Percentiles rank a stretch among this genome's conserved stretches.
phyloP scores from a whole-genome alignment of 352 stramenopile genomes.

The Phytophthora sp. region DNA sequence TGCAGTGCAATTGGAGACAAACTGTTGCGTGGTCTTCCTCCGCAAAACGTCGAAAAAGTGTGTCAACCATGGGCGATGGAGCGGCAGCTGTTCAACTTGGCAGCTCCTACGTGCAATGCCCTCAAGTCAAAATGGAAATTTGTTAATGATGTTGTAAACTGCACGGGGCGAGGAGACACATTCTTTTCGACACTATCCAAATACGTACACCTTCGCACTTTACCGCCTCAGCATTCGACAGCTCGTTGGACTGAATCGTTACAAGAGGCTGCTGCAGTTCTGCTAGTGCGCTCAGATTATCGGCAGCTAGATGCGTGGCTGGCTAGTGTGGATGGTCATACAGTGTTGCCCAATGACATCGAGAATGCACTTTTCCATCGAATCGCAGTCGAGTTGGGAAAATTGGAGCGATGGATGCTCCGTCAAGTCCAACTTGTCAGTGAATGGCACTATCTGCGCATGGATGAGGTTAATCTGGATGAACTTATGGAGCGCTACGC shows the following conservation, averaged over 20 bases:
- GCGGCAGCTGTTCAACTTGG: constrained; percentile 36
- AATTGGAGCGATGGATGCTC: constrained; percentile 71
- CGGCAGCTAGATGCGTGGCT: constrained; percentile 19
- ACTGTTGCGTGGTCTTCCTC: constrained; percentile 41
- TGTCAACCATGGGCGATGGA: constrained; percentile 38
- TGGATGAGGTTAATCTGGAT: constrained; percentile 45
- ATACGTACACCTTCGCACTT: constrained; percentile 27
- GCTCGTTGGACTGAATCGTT: constrained; percentile 31
- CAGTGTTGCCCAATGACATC: constrained; percentile 2
- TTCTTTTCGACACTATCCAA: constrained; percentile 35
- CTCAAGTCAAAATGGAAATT: constrained; percentile 30
- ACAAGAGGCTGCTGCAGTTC: constrained; percentile 31
- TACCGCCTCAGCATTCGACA: constrained; percentile 23
- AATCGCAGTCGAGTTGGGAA: constrained; percentile 46
- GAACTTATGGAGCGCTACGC: constrained; percentile 64
- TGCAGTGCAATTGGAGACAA: constrained; percentile 46
- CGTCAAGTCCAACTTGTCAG: constrained; percentile 67
- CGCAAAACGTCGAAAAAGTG: constrained; percentile 39
- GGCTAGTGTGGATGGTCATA: constrained; percentile 1
- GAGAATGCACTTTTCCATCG: constrained; percentile 28
- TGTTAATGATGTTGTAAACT: constrained; percentile 33
- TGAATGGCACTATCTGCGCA: constrained; percentile 61
- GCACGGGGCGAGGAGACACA: constrained; percentile 14
- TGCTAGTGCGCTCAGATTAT: constrained; percentile 27
- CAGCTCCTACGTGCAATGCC: constrained; percentile 18